phyloP scores from a whole-genome alignment of 352 stramenopile species.

The Phytophthora vignae region DNA sequence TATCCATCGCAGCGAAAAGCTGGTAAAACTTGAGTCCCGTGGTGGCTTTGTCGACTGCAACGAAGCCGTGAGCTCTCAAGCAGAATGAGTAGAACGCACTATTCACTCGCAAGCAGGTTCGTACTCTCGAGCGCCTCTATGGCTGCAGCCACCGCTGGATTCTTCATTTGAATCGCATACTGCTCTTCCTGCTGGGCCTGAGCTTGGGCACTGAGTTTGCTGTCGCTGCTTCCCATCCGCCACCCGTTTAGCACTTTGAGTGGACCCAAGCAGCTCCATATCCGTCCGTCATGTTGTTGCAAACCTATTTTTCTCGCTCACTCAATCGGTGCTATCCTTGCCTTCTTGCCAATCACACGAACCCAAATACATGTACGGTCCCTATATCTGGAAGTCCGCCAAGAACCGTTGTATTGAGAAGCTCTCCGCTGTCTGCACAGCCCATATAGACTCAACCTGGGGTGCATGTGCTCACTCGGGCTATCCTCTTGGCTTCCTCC shows the following conservation, averaged over 20 bases:
- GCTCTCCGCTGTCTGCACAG: not conserved
- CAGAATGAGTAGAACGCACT: not conserved
- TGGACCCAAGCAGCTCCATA: constrained; percentile 4
- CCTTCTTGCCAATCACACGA: not conserved
- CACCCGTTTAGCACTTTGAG: not conserved
- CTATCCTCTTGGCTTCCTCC: constrained; percentile 21
- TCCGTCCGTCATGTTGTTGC: not conserved
- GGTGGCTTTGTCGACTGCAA: constrained; percentile 48
- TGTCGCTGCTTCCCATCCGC: constrained; percentile 53
- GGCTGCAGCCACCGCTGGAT: constrained; percentile 37
- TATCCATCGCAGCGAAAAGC: constrained; percentile 60
- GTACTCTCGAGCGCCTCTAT: constrained; percentile 50
- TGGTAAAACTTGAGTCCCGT: constrained; percentile 52
- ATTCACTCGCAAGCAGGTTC: not conserved
- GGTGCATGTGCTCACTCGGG: constrained; percentile 27
- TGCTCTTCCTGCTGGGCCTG: constrained; percentile 37
- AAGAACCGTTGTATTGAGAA: constrained; percentile 23
- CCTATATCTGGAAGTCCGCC: constrained; percentile 17
- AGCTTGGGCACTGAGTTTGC: constrained; percentile 42
- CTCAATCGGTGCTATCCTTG: not conserved
- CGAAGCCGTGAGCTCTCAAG: not conserved
- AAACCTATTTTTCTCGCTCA: not conserved
- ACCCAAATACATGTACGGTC: constrained; percentile 1
- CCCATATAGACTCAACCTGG: not conserved
- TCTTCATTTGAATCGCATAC: constrained; percentile 51